Percentiles rank a stretch among this genome's conserved stretches.
These are phyloP conservation scores for Elongisporangium prolatum DNA, from an alignment of 352 stramenopile species.

Conservation along the genomic window DNA sequence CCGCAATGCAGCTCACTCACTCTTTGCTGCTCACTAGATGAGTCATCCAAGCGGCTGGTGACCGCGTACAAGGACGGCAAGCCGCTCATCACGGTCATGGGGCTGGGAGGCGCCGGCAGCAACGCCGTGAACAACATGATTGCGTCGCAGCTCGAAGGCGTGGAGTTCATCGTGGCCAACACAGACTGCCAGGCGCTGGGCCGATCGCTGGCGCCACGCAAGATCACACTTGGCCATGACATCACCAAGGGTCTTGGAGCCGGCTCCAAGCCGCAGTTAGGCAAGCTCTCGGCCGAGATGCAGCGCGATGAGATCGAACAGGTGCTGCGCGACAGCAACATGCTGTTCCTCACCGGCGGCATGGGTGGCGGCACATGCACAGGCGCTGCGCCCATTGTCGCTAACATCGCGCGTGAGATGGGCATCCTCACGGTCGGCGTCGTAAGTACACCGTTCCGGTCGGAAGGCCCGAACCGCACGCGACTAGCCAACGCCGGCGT, in stretches of 20 bases:
- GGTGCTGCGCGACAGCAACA: slow-evolving; percentile 90
- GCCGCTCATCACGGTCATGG: slow-evolving; percentile 84
- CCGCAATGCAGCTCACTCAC: not conserved
- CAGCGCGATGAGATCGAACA: slow-evolving; percentile 86
- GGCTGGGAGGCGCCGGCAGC: slow-evolving; percentile 74
- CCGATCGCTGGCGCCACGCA: slow-evolving; percentile 70
- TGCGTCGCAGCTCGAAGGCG: slow-evolving; percentile 82
- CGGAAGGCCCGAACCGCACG: slow-evolving; percentile 93
- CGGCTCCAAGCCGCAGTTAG: slow-evolving; percentile 77
- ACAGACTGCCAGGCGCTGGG: slow-evolving; percentile 91
- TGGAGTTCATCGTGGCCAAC: slow-evolving; percentile 96
- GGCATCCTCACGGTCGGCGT: slow-evolving; percentile 94
- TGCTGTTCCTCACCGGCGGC: slow-evolving; percentile 95
- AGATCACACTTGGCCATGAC: slow-evolving; percentile 82
- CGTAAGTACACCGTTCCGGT: slow-evolving; percentile 95
- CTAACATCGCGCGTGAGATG: slow-evolving; percentile 89
- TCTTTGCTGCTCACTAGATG: not conserved
- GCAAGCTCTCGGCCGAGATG: slow-evolving; percentile 82
- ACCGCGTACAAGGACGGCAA: slow-evolving; percentile 76
- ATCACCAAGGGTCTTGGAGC: slow-evolving; percentile 81
- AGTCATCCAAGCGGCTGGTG: slow-evolving; percentile 11
- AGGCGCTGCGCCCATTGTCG: slow-evolving; percentile 91
- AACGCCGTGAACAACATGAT: slow-evolving; percentile 92
- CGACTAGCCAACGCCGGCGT: slow-evolving; percentile 91
- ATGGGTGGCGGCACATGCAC: slow-evolving; percentile 93